phyloP scores from a whole-genome alignment of 2,329 filamentous ascomycete species.

The Aspergillus chevalieri region DNA sequence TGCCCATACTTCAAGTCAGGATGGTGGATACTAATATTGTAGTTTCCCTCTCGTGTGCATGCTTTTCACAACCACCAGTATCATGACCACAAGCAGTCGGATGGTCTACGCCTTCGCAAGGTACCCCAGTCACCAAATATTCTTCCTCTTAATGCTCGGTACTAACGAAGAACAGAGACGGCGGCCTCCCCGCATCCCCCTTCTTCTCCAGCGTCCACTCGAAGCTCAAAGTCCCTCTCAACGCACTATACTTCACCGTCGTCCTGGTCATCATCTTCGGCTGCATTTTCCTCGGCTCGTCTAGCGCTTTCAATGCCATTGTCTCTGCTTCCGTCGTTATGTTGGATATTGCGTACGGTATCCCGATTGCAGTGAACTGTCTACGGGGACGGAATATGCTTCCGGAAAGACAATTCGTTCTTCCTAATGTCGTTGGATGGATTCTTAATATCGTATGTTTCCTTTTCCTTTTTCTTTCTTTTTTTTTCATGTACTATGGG shows the following conservation, averaged over 20 bases:
- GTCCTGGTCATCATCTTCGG: slow-evolving; percentile 62
- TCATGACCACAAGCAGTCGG: slow-evolving; percentile 31
- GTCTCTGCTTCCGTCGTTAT: slow-evolving; percentile 66
- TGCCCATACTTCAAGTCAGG: not conserved
- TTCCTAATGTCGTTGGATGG: slow-evolving; percentile 54
- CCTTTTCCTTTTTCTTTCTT: not conserved
- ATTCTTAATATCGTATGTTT: slow-evolving; percentile 48
- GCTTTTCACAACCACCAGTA: slow-evolving; percentile 26
- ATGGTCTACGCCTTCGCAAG: slow-evolving; percentile 32
- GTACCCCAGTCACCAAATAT: slow-evolving; percentile 6
- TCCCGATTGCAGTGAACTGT: slow-evolving; percentile 65
- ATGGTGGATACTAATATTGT: not conserved
- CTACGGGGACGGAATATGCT: slow-evolving; percentile 60
- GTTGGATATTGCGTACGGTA: slow-evolving; percentile 66
- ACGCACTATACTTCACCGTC: slow-evolving; percentile 57
- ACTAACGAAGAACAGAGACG: slow-evolving; percentile 43
- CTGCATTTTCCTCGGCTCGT: slow-evolving; percentile 62
- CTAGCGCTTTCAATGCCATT: slow-evolving; percentile 65
- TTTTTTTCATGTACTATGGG: not conserved
- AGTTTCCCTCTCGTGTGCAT: slow-evolving; percentile 28
- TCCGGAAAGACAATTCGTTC: slow-evolving; percentile 54
- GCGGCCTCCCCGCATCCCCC: slow-evolving; percentile 57
- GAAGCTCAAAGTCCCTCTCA: slow-evolving; percentile 58
- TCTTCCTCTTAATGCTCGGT: not conserved
- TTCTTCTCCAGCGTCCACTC: slow-evolving; percentile 59